These are phyloP conservation scores for Leishmania gerbilli DNA, from an alignment of 208 protist species.

Conservation along the genomic window DNA sequence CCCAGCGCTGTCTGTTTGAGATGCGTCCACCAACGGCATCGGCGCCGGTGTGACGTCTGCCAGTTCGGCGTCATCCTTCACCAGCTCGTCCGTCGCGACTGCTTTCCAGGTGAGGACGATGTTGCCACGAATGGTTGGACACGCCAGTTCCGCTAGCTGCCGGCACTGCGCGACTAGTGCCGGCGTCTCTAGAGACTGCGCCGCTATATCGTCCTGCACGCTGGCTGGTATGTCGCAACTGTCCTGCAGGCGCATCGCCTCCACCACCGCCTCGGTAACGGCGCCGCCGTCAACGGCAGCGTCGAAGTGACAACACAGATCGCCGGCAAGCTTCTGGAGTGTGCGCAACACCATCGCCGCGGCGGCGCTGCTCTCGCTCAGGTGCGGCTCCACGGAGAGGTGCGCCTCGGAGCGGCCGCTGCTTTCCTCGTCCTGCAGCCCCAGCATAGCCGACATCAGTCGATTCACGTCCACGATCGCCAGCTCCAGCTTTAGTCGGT, in stretches of 20 bases:
- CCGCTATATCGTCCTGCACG: conserved; percentile 21
- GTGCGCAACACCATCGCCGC: conserved; percentile 55
- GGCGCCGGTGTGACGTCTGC: conserved; percentile 5
- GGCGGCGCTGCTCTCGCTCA: conserved; percentile 35
- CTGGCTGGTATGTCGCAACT: neutral
- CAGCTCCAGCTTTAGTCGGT: conserved; percentile 78
- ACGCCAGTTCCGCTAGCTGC: conserved; percentile 34
- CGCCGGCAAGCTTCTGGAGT: conserved; percentile 59
- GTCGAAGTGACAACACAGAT: conserved; percentile 50
- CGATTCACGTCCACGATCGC: conserved; percentile 70
- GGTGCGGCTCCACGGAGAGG: conserved; percentile 52
- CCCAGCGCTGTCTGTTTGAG: neutral
- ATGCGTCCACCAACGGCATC: neutral
- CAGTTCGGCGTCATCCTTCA: conserved; percentile 26
- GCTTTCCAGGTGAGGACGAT: conserved; percentile 39
- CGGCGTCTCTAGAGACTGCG: conserved; percentile 21
- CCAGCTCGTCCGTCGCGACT: conserved; percentile 27
- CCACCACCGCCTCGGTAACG: conserved; percentile 9
- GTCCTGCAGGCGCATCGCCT: conserved; percentile 14
- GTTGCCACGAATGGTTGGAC: conserved; percentile 38
- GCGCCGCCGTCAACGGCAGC: conserved; percentile 11
- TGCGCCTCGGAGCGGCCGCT: conserved; percentile 4
- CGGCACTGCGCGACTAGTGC: conserved; percentile 43
- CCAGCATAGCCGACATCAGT: conserved; percentile 60
- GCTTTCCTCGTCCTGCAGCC: conserved; percentile 37